Evolutionary conservation across 768 basidiomycete genomes (phyloP).

Genomic region (Lyophyllum semitale): DNA sequence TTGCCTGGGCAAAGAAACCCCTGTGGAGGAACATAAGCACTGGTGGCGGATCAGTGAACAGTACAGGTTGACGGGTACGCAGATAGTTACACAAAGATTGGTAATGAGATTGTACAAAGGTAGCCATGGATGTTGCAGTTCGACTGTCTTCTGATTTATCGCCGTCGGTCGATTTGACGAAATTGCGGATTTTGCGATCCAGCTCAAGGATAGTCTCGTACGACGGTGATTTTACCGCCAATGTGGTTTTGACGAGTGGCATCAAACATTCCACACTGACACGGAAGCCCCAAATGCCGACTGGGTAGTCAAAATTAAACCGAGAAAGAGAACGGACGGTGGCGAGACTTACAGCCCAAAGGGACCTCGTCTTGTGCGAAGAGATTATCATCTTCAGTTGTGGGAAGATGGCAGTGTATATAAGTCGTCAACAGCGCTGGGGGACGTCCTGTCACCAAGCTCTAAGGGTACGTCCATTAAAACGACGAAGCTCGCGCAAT

Average conservation of each 20-base stretch:
- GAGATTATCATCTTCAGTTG: constrained; percentile 43
- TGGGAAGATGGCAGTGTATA: constrained; percentile 49
- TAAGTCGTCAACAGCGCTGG: constrained; percentile 43
- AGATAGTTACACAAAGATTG: constrained; percentile 42
- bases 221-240: constrained; percentile 42
- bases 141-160: constrained; percentile 26
- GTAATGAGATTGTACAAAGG: constrained; percentile 44
- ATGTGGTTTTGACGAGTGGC: constrained; percentile 40
- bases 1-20: constrained; percentile 57
- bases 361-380: constrained; percentile 45
- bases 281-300: constrained; percentile 49
- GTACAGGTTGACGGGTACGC: background rate
- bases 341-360: constrained; percentile 40
- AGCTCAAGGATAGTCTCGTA: constrained; percentile 51
- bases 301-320: constrained; percentile 25
- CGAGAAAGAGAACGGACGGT: background rate
- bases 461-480: constrained; percentile 27
- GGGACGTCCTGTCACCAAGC: constrained; percentile 50
- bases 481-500: background rate
- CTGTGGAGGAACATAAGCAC: constrained; percentile 59
- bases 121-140: constrained; percentile 42
- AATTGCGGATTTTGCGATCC: constrained; percentile 48
- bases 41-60: constrained; percentile 21
- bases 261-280: constrained; percentile 42
- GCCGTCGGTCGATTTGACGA: constrained; percentile 25